These are phyloP conservation scores for Phoma herbarum DNA, from an alignment of 2,329 filamentous ascomycete genomes.

Conservation along the genomic window DNA sequence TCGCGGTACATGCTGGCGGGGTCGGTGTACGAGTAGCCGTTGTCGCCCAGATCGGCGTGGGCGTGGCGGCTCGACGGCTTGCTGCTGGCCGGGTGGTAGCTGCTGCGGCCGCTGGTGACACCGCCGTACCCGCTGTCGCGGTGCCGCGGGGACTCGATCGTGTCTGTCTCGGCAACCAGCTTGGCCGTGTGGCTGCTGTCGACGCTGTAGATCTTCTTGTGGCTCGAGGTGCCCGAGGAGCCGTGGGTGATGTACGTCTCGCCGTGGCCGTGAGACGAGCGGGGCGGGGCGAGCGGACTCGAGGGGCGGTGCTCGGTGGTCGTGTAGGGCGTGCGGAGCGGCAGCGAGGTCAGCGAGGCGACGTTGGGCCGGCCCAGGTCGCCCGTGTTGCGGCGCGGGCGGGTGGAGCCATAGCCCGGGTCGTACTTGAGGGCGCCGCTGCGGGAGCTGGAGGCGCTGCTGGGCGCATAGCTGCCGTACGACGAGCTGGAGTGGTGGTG, in stretches of 20 bases:
- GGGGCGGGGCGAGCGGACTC: conserved; percentile 53
- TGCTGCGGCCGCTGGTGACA: conserved; percentile 43
- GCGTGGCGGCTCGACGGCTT: conserved; percentile 37
- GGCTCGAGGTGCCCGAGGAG: conserved; percentile 41
- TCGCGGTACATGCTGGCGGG: conserved; percentile 60
- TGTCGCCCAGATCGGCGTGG: conserved; percentile 51
- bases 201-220: conserved; percentile 61
- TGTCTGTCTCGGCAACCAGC: conserved; percentile 50
- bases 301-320: conserved; percentile 48
- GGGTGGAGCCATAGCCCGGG: conserved; percentile 51
- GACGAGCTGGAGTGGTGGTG: conserved; percentile 34
- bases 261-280: conserved; percentile 44
- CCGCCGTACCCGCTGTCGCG: conserved; percentile 31
- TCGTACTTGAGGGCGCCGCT: conserved; percentile 50
- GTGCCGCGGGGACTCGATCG: conserved; percentile 46
- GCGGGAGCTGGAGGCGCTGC: conserved; percentile 40
- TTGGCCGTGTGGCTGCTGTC: conserved; percentile 54
- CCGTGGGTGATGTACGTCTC: conserved; percentile 52
- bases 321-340: conserved; percentile 44
- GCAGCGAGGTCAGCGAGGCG: conserved; percentile 42
- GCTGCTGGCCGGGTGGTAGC: conserved; percentile 37
- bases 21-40: conserved; percentile 60
- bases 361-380: conserved; percentile 49
- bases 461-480: conserved; percentile 34
- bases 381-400: conserved; percentile 57